phyloP scores from a whole-genome alignment of 78 protist genomes.

The Polysphondylium violaceum region DNA sequence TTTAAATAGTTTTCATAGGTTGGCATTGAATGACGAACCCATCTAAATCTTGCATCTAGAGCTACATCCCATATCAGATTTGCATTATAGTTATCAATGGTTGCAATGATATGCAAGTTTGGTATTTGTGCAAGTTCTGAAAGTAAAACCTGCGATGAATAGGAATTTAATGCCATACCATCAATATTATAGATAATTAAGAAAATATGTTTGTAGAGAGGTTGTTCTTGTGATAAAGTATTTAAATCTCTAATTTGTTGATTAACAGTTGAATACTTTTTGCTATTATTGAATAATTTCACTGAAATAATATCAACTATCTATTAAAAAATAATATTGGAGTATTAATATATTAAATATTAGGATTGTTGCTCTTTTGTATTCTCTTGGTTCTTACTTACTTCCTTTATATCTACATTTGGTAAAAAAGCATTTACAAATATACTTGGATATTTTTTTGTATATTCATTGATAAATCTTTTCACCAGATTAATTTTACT shows the following conservation, averaged over 20 bases:
- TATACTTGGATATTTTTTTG: neutral
- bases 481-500: neutral
- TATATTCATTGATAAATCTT: neutral
- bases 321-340: too few species aligned
- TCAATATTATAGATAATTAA: slow-evolving; percentile 18
- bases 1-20: neutral
- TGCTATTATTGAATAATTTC: too few species aligned
- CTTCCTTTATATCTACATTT: slow-evolving; percentile 4
- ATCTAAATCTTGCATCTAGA: neutral
- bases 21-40: slow-evolving; percentile 16
- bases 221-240: too few species aligned
- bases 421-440: slow-evolving; percentile 25
- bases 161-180: slow-evolving; percentile 7
- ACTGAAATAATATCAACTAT: too few species aligned
- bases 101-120: slow-evolving; percentile 4
- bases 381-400: too few species aligned
- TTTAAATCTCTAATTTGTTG: too few species aligned
- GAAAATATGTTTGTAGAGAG: too few species aligned
- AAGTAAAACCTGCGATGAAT: neutral
- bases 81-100: neutral
- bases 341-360: too few species aligned
- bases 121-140: slow-evolving; percentile 1
- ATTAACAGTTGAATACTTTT: too few species aligned
- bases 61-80: slow-evolving; percentile 9
- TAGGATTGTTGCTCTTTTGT: too few species aligned